These are phyloP conservation scores for Pisolithus albus DNA, from an alignment of 768 basidiomycete genomes.

Conservation along the genomic window DNA sequence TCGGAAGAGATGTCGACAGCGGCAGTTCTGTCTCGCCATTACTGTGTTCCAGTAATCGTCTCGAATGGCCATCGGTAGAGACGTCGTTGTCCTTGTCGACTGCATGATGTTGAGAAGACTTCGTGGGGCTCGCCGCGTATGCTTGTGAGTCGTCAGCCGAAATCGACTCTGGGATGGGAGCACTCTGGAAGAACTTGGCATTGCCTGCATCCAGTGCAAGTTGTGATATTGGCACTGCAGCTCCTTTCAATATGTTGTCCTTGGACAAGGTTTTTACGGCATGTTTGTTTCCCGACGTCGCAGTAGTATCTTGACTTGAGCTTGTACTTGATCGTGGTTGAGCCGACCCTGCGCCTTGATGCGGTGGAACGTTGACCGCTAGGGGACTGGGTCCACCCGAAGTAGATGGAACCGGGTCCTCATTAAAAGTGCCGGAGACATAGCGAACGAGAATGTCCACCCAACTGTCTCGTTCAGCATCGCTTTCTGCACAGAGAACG, in stretches of 20 bases:
- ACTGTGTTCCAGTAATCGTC: constrained; percentile 39
- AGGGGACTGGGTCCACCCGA: constrained; percentile 28
- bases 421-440: constrained; percentile 74
- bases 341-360: constrained; percentile 23
- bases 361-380: constrained; percentile 19
- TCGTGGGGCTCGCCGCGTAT: constrained; percentile 48
- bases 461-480: constrained; percentile 89
- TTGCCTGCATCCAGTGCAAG: constrained; percentile 48
- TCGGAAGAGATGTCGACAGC: constrained; percentile 55
- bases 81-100: constrained; percentile 20
- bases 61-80: constrained; percentile 24
- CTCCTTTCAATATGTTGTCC: constrained; percentile 54
- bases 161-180: constrained; percentile 24
- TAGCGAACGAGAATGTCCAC: constrained; percentile 89
- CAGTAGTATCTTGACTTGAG: constrained; percentile 29
- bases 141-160: constrained; percentile 17
- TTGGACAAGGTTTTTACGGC: constrained; percentile 42
- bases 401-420: constrained; percentile 48
- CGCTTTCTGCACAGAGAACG: constrained; percentile 95
- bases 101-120: constrained; percentile 41
- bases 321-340: constrained; percentile 55
- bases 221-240: constrained; percentile 50
- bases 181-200: constrained; percentile 52
- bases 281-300: constrained; percentile 23
- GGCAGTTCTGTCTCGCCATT: constrained; percentile 46